Evolutionary conservation across 2,329 filamentous ascomycete genomes (phyloP).

Genomic region (Trichoderma asperellum): DNA sequence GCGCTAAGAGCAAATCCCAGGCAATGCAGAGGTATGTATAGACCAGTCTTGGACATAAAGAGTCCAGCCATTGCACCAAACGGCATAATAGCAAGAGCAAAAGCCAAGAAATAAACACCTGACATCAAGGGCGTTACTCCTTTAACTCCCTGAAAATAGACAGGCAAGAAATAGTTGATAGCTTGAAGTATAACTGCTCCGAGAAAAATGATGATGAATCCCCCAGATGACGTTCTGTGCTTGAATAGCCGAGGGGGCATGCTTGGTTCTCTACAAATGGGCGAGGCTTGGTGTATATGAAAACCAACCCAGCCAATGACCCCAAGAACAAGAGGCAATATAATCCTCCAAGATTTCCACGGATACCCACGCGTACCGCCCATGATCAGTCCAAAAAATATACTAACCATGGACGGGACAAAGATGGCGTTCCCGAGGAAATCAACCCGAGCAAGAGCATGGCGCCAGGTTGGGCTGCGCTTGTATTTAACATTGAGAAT

Average conservation of each 20-base stretch:
- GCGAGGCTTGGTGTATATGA: constrained; percentile 17
- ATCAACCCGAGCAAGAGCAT: constrained; percentile 43
- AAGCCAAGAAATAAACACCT: constrained; percentile 42
- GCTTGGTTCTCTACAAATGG: constrained; percentile 25
- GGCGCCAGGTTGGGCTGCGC: constrained; percentile 19
- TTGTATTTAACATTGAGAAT: constrained; percentile 43
- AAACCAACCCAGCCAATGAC: constrained; percentile 37
- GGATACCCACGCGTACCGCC: constrained; percentile 44
- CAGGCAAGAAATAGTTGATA: constrained; percentile 47
- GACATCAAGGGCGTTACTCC: constrained; percentile 39
- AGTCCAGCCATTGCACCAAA: constrained; percentile 36
- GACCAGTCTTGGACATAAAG: constrained; percentile 39
- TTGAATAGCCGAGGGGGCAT: constrained; percentile 31
- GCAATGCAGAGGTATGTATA: constrained; percentile 42
- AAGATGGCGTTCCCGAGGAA: constrained; percentile 47
- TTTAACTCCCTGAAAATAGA: constrained; percentile 54
- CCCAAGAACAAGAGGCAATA: constrained; percentile 50
- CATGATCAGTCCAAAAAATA: constrained; percentile 43
- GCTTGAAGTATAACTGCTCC: constrained; percentile 37
- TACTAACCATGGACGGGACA: constrained; percentile 40
- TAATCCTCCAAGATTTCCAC: constrained; percentile 45
- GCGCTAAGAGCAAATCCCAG: constrained; percentile 42
- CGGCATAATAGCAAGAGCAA: constrained; percentile 38
- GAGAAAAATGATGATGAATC: constrained; percentile 37
- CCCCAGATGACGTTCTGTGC: constrained; percentile 35